These are phyloP conservation scores for Coemansia sp. DNA, from an alignment of 192 early-diverging fungal species.

Conservation along the genomic window DNA sequence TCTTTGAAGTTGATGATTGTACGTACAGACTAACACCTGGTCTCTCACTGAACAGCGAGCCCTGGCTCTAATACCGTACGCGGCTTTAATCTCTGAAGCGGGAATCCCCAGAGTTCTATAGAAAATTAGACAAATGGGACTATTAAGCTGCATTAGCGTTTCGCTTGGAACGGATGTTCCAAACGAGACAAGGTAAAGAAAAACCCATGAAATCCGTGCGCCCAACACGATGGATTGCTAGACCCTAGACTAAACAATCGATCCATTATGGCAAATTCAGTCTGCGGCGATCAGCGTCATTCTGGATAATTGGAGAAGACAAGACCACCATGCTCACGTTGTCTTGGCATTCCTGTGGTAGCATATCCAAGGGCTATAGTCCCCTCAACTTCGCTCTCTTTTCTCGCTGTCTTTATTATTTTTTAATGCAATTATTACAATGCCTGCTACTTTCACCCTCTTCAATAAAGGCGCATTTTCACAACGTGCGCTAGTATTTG, in stretches of 20 bases:
- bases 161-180: slow-evolving; percentile 4
- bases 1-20: slow-evolving; percentile 14
- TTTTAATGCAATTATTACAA: background rate
- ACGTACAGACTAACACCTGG: slow-evolving; percentile 33
- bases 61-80: slow-evolving; percentile 33
- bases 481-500: slow-evolving; percentile 6
- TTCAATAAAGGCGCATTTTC: slow-evolving; percentile 9
- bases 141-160: slow-evolving; percentile 14
- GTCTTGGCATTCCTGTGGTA: background rate
- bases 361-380: background rate
- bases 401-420: background rate
- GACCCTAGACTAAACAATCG: background rate
- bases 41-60: slow-evolving; percentile 18
- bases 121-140: slow-evolving; percentile 6
- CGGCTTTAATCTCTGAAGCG: slow-evolving; percentile 36
- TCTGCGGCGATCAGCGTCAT: background rate
- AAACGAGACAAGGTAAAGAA: slow-evolving; percentile 4
- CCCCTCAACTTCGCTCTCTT: background rate
- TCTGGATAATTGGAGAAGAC: background rate
- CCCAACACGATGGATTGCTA: background rate
- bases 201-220: background rate
- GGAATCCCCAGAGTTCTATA: slow-evolving; percentile 35
- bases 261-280: background rate
- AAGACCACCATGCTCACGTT: no score
- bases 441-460: background rate